Percentiles rank a stretch among this genome's conserved stretches.
Evolutionary conservation across 2,329 filamentous ascomycete genomes (phyloP).

Genomic region (Hymenoscyphus fructigenus): DNA sequence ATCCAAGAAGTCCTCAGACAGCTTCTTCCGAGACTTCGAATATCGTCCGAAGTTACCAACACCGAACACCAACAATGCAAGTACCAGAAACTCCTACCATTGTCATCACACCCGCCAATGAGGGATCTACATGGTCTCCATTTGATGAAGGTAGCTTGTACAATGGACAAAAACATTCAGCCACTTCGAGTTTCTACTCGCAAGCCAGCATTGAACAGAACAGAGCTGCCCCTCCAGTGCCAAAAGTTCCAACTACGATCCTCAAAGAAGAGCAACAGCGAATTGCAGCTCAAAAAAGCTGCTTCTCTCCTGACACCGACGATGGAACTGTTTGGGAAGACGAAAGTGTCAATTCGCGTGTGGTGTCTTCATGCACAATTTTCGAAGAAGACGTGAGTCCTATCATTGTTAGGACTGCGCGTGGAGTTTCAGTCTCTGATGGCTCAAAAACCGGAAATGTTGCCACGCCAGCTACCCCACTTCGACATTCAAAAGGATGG

Average conservation of each 20-base stretch:
- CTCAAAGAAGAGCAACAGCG: constrained; percentile 30
- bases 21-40: constrained; percentile 30
- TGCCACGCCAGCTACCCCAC: constrained; percentile 30
- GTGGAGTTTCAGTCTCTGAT: constrained; percentile 38
- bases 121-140: constrained; percentile 37
- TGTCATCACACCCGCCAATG: constrained; percentile 51
- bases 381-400: constrained; percentile 68
- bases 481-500: constrained; percentile 66
- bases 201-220: constrained; percentile 45
- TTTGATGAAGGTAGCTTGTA: constrained; percentile 22
- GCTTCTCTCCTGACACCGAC: constrained; percentile 35
- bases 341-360: constrained; percentile 24
- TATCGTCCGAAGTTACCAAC: constrained; percentile 27
- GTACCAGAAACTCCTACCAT: constrained; percentile 47
- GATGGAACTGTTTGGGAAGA: constrained; percentile 32
- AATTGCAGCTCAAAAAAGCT: constrained; percentile 31
- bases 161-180: constrained; percentile 16
- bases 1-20: constrained; percentile 52
- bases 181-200: constrained; percentile 51
- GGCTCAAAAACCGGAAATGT: constrained; percentile 25
- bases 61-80: constrained; percentile 23
- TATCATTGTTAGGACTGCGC: constrained; percentile 40
- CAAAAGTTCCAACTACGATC: constrained; percentile 48
- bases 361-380: constrained; percentile 54
- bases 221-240: constrained; percentile 56